phyloP scores from a whole-genome alignment of 108 stramenopile species.

The Hondaea fermentalgiana region DNA sequence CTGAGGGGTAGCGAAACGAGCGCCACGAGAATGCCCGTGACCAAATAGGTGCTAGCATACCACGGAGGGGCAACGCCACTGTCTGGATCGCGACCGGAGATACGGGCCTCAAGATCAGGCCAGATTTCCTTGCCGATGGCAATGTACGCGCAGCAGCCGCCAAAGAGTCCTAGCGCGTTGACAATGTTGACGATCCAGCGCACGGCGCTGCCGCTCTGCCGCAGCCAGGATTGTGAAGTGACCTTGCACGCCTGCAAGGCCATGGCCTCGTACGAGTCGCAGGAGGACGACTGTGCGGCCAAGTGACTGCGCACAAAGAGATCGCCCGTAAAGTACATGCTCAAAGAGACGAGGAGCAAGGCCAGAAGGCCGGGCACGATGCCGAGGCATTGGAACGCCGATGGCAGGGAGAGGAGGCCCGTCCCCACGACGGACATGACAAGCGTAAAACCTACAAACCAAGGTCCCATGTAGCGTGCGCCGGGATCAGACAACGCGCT shows the following conservation, averaged over 20 bases:
- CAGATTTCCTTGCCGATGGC: slow-evolving; percentile 17
- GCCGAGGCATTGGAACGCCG: slow-evolving; percentile 8
- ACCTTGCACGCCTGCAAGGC: slow-evolving; percentile 4
- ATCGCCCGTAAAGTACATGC: neutral
- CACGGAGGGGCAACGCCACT: neutral
- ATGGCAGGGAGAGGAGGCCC: neutral
- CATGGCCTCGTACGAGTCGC: neutral
- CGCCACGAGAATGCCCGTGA: neutral
- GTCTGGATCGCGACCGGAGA: neutral
- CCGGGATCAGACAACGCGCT: neutral
- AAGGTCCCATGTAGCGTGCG: neutral
- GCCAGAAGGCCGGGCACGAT: neutral
- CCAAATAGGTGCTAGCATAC: neutral
- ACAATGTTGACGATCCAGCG: neutral
- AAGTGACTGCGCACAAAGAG: neutral
- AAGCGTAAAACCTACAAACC: neutral
- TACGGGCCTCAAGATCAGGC: neutral
- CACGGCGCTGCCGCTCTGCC: neutral
- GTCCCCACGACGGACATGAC: slow-evolving; percentile 16
- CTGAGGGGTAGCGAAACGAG: neutral
- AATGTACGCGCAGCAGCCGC: slow-evolving; percentile 13
- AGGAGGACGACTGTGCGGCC: neutral
- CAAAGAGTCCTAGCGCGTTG: neutral
- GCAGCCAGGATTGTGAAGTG: neutral
- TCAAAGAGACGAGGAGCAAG: neutral